phyloP scores from a whole-genome alignment of 2,329 filamentous ascomycete genomes.

The Penicillium sp. region DNA sequence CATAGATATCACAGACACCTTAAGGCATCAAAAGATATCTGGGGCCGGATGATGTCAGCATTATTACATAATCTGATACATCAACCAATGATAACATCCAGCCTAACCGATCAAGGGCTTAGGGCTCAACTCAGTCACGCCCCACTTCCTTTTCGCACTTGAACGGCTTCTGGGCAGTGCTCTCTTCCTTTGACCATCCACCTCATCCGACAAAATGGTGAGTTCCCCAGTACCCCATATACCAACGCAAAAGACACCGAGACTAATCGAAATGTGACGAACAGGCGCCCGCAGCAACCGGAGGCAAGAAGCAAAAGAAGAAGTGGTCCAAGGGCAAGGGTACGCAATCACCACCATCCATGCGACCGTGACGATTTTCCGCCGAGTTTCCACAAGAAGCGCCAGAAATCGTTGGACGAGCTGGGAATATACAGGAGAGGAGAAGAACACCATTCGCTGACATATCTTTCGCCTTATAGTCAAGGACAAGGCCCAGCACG shows the following conservation, averaged over 20 bases:
- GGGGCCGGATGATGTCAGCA: neutral
- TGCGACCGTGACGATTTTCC: conserved; percentile 25
- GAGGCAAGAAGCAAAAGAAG: conserved; percentile 56
- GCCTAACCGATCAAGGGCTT: conserved; percentile 29
- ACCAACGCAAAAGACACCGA: neutral
- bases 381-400: conserved; percentile 8
- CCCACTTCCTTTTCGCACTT: conserved; percentile 30
- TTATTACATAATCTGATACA: neutral
- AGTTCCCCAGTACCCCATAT: conserved; percentile 14
- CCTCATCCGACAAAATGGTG: conserved; percentile 29
- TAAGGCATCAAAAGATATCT: neutral
- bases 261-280: conserved; percentile 17
- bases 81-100: conserved; percentile 13
- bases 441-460: conserved; percentile 14
- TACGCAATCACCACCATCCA: conserved; percentile 37
- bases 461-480: conserved; percentile 57
- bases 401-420: conserved; percentile 17
- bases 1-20: neutral
- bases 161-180: conserved; percentile 14
- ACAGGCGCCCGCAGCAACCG: conserved; percentile 50
- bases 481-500: conserved; percentile 99
- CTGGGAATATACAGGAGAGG: conserved; percentile 7
- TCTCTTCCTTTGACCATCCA: conserved; percentile 26
- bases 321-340: conserved; percentile 60
- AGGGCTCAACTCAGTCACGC: conserved; percentile 28